These are phyloP conservation scores for Litchi chinensis DNA, from an alignment of 345 rosid genomes.

Conservation along the genomic window DNA sequence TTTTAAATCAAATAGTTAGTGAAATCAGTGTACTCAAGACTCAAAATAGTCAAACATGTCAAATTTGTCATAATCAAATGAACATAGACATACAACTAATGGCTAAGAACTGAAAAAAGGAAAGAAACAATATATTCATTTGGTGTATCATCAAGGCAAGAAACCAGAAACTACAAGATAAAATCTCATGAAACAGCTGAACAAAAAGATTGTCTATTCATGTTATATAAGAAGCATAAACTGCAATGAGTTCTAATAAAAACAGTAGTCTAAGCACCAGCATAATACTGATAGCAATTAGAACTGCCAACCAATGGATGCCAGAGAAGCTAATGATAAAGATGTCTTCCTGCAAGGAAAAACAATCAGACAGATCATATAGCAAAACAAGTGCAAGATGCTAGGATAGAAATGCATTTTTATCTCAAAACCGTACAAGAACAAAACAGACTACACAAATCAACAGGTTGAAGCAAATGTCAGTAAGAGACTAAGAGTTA, in stretches of 20 bases:
- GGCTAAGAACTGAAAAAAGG: neutral
- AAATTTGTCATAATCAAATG: neutral
- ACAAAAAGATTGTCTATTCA: neutral
- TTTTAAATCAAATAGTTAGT: neutral
- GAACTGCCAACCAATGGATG: neutral
- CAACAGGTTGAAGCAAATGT: neutral
- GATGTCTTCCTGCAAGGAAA: neutral
- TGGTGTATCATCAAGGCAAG: neutral
- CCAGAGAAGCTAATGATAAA: neutral
- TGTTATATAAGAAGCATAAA: constrained; percentile 1
- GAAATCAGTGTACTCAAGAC: neutral
- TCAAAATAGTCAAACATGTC: neutral
- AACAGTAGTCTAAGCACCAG: constrained; percentile 2
- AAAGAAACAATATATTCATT: neutral
- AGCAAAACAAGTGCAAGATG: neutral
- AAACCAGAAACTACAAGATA: neutral
- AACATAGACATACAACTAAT: neutral
- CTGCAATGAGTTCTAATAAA: neutral
- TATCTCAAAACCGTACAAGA: neutral
- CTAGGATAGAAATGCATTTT: neutral
- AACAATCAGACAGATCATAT: neutral
- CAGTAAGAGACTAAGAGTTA: neutral
- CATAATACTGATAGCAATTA: neutral
- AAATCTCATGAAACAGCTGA: constrained; percentile 8
- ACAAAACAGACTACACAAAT: neutral